These are phyloP conservation scores for Byssothecium circinans DNA, from an alignment of 2,329 filamentous ascomycete species.

Conservation along the genomic window DNA sequence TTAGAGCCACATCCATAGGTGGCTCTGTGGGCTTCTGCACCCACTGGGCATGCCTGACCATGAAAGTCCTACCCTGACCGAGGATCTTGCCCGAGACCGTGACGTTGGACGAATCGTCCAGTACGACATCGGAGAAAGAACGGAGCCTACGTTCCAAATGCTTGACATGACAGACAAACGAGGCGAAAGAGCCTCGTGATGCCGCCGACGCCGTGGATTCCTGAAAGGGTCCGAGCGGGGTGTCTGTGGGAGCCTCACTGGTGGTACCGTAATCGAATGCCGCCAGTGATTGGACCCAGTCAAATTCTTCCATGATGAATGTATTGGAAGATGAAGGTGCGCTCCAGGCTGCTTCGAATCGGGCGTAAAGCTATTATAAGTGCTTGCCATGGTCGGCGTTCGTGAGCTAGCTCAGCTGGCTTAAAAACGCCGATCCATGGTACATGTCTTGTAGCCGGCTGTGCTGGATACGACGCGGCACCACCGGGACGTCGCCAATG, in stretches of 20 bases:
- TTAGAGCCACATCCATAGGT: constrained; percentile 9
- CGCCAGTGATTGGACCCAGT: constrained; percentile 5
- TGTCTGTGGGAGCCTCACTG: neutral
- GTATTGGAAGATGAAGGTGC: too few relatives aligned
- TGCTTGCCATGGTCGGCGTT: too few relatives aligned
- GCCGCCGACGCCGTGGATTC: neutral
- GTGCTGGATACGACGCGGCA: neutral
- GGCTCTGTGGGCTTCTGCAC: constrained; percentile 4
- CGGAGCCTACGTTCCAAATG: constrained; percentile 5
- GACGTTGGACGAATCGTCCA: constrained; percentile 6
- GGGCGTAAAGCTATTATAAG: too few relatives aligned
- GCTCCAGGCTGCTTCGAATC: too few relatives aligned
- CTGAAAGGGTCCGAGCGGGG: neutral
- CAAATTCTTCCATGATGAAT: constrained; percentile 4
- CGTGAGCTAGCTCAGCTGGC: too few relatives aligned
- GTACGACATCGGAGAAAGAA: constrained; percentile 2
- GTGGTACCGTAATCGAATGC: constrained; percentile 6
- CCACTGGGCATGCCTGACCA: constrained; percentile 10
- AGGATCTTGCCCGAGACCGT: constrained; percentile 3
- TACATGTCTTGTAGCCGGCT: too few relatives aligned
- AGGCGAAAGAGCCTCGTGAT: constrained; percentile 6
- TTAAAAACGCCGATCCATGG: too few relatives aligned
- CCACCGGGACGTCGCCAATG: neutral
- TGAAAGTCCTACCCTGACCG: constrained; percentile 6
- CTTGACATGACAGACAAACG: constrained; percentile 9